A percentile compares a stretch with the other conserved stretches of the same genome.
phyloP scores from a whole-genome alignment of 345 rosid species.

The Rhizophora apiculata region DNA sequence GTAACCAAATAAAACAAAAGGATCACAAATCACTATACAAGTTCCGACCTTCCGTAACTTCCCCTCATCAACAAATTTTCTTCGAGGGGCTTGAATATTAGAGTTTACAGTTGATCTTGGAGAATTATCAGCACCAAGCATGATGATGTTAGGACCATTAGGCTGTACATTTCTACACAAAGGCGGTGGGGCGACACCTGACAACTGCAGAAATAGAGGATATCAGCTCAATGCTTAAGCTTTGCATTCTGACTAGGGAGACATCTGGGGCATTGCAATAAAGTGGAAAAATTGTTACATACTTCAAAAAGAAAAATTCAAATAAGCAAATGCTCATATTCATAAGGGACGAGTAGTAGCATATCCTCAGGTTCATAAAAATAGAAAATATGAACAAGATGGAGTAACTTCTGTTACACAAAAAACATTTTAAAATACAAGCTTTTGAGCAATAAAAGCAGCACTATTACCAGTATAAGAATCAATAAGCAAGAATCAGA shows the following conservation, averaged over 20 bases:
- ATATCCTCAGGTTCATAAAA: too few relatives aligned
- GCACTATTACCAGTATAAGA: conserved; percentile 1
- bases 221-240: conserved; percentile 6
- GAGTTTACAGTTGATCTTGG: conserved; percentile 73
- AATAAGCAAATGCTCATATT: too few relatives aligned
- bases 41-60: conserved; percentile 79
- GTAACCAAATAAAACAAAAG: not conserved
- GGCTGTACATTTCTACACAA: conserved; percentile 72
- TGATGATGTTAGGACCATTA: conserved; percentile 54
- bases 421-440: too few relatives aligned
- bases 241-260: conserved; percentile 11
- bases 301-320: not conserved
- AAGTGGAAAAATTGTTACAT: not conserved
- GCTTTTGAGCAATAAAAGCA: too few relatives aligned
- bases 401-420: too few relatives aligned
- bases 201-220: conserved; percentile 53
- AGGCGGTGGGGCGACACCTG: conserved; percentile 90
- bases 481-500: not conserved
- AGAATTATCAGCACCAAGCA: conserved; percentile 52
- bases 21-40: not conserved
- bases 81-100: conserved; percentile 88
- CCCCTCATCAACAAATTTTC: conserved; percentile 98
- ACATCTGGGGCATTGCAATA: not conserved
- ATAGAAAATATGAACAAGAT: too few relatives aligned
- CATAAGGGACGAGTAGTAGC: too few relatives aligned